Percentiles rank a stretch among this genome's conserved stretches.
Conservation (phyloP, 1,284 basidiomycete genomes). For the Thecaphora thlaspeos region DNA sequence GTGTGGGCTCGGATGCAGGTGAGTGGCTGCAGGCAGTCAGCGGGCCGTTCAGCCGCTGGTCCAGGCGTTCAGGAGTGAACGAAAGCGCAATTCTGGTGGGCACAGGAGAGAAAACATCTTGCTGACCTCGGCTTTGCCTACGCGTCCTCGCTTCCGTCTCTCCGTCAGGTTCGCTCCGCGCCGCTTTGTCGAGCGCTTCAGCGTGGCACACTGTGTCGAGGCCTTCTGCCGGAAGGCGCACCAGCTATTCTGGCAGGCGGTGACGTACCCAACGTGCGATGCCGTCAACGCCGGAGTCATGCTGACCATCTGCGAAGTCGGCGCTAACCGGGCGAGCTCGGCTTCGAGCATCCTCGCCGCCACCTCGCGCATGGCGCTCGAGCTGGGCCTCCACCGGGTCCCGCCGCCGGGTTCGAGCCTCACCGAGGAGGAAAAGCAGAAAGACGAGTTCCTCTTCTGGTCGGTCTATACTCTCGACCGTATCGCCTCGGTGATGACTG, state of each 20-base stretch:
- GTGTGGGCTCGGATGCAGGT: neutral
- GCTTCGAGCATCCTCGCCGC: constrained; percentile 18
- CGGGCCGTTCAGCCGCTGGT: too few relatives aligned
- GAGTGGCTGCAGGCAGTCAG: neutral
- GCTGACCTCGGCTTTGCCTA: neutral
- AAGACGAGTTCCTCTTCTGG: constrained; percentile 19
- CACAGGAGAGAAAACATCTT: too few relatives aligned
- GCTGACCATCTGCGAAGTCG: constrained; percentile 22
- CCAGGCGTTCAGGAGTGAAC: too few relatives aligned
- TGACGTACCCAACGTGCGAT: neutral
- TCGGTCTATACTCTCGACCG: constrained; percentile 28
- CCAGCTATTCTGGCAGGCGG: neutral
- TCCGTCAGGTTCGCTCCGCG: neutral
- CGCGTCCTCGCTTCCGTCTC: too few relatives aligned
- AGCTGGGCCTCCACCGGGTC: constrained; percentile 24
- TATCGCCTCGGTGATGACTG: constrained; percentile 22
- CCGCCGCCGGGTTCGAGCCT: constrained; percentile 1
- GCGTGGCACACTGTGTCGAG: neutral
- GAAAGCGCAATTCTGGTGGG: too few relatives aligned
- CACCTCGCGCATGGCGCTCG: constrained; percentile 20
- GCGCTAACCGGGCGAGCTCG: constrained; percentile 17
- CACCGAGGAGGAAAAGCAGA: constrained; percentile 4
- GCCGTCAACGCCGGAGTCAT: neutral
- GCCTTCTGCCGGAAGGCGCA: neutral
- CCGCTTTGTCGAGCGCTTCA: neutral